Conservation (phyloP, 371 early-diverging fungal species). For the Apophysomyces ossiformis region DNA sequence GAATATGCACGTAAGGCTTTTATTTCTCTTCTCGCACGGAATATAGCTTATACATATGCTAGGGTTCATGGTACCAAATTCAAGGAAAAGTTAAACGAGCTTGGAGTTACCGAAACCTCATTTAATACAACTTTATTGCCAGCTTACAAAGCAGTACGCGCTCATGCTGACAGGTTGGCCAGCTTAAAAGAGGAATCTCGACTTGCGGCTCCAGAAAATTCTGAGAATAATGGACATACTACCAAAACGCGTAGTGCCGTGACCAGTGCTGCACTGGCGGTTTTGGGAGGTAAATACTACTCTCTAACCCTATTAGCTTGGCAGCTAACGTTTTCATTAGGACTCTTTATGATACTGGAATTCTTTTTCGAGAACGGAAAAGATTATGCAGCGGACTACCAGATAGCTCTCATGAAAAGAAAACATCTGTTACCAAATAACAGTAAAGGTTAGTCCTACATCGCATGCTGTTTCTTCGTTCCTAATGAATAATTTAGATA, state of each 20-base stretch:
- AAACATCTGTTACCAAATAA: not conserved
- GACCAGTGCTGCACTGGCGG: not conserved
- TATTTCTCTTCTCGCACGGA: not conserved
- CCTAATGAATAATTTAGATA: not conserved
- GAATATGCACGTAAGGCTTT: slow-evolving; percentile 41
- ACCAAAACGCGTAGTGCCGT: slow-evolving; percentile 8
- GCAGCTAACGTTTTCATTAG: slow-evolving; percentile 17
- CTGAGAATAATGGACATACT: not conserved
- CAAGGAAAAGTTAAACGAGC: slow-evolving; percentile 25
- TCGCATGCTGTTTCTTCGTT: not conserved
- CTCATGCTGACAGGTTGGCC: slow-evolving; percentile 27
- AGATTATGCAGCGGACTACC: slow-evolving; percentile 46
- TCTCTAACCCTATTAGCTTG: not conserved
- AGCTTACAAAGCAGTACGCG: slow-evolving; percentile 30
- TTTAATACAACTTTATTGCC: slow-evolving; percentile 20
- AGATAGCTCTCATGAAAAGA: slow-evolving; percentile 44
- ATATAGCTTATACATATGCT: slow-evolving; percentile 31
- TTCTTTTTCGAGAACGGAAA: slow-evolving; percentile 35
- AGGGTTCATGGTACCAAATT: slow-evolving; percentile 30
- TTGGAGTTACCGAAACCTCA: slow-evolving; percentile 27
- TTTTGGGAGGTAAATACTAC: not conserved
- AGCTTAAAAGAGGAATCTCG: not conserved
- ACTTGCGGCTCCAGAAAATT: not conserved
- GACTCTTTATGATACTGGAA: slow-evolving; percentile 41
- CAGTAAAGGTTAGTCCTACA: slow-evolving; percentile 1